phyloP scores from a whole-genome alignment of 2,329 filamentous ascomycete species.

The Cladophialophora carrionii region DNA sequence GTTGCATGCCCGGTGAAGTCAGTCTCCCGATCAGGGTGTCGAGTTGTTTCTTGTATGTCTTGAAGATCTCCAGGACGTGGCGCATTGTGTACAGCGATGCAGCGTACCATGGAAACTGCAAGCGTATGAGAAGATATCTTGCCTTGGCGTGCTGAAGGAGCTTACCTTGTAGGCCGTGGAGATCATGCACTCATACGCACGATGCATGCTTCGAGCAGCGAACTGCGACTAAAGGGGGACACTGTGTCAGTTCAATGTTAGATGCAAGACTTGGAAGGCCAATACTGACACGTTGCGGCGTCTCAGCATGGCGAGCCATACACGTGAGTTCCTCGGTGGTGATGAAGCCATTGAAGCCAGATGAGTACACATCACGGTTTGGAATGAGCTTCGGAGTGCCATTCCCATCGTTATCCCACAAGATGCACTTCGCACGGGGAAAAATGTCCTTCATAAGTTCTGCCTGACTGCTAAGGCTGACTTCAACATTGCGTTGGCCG shows the following conservation, averaged over 20 bases:
- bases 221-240: constrained; percentile 51
- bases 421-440: constrained; percentile 55
- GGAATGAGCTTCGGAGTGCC: constrained; percentile 43
- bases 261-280: background rate
- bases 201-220: constrained; percentile 54
- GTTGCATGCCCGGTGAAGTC: constrained; percentile 20
- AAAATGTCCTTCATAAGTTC: constrained; percentile 57
- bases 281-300: constrained; percentile 53
- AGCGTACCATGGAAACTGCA: constrained; percentile 56
- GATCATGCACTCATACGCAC: constrained; percentile 58
- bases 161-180: constrained; percentile 56
- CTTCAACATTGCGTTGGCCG: constrained; percentile 53
- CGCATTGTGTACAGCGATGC: constrained; percentile 51
- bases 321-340: constrained; percentile 56
- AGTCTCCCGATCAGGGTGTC: constrained; percentile 69
- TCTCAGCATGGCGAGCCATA: constrained; percentile 53
- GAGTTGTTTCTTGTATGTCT: constrained; percentile 59
- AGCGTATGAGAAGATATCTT: constrained; percentile 21
- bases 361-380: constrained; percentile 50
- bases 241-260: constrained; percentile 3
- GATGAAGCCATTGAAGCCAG: constrained; percentile 57
- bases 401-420: constrained; percentile 44
- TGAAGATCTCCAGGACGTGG: constrained; percentile 53
- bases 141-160: background rate
- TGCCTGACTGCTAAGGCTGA: constrained; percentile 53